Base-by-base conservation (phyloP, 2,329 filamentous ascomycete genomes). In the Neurospora sp. region DNA sequence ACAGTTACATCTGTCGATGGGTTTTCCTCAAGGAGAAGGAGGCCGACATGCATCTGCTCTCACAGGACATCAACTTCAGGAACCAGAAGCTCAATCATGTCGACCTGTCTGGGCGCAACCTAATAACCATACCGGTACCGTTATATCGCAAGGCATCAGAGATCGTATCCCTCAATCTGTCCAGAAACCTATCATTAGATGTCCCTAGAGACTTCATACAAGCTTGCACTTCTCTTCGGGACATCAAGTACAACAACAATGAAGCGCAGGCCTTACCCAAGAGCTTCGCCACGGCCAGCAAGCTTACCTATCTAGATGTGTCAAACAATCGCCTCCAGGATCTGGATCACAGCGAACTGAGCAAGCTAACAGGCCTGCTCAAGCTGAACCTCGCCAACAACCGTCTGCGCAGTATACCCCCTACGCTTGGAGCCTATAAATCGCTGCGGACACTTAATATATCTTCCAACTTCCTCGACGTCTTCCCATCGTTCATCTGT, bases 141-240 rank as follows among this genome's bases (percentile, higher is more conserved):
- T 87, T 99, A 11, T 98, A 98, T 80, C 92, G 92, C 71, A 96
- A 93, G 78, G 92, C 95, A 0, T 85, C 88, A 11, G 96, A 99
- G 77, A 98, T 99, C 74, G 95, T 97, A 69, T 96, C 93, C 0
- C 86, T 99, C 46, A 98, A 99, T 77, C 84, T 99, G 10, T 98
- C 96, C 1, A 88, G 92, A 43, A 99, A 99, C 75, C 82, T 98
- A 65, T 96, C 93, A 0, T 85, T 99, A 37, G 93, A 97, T 75
- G 89, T 99, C 15, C 96, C 96, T 0, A 93, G 93, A 77, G 96
- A 99, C 79, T 99, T 99, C 78, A 94, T 99, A 69, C 93, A 97
- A 78, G 92, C 92, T 37, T 99, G 96, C 81, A 89, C 91, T 74
- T 93, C 95, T 76, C 83, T 99, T 23, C 89, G 95, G 67, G 96